Conservation (phyloP, 495 filamentous ascomycete species). For the Collariella sp. region DNA sequence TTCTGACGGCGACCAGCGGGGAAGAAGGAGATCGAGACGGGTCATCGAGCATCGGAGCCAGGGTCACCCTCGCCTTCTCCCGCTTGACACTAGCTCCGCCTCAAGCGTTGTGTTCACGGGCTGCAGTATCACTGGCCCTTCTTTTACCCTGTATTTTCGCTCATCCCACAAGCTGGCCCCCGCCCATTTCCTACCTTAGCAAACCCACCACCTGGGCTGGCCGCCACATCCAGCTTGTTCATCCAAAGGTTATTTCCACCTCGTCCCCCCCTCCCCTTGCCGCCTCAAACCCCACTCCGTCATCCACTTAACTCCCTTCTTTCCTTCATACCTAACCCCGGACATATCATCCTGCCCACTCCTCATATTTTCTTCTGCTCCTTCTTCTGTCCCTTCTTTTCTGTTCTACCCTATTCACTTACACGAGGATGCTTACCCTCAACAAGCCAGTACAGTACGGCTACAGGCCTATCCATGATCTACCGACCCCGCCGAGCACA, state of each 20-base stretch:
- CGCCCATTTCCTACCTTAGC: constrained; percentile 22
- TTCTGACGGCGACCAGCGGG: not conserved
- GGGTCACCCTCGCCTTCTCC: constrained; percentile 28
- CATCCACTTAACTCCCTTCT: constrained; percentile 5
- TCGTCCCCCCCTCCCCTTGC: constrained; percentile 16
- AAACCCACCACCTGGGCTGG: constrained; percentile 46
- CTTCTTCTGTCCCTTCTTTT: not conserved
- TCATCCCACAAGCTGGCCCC: constrained; percentile 20
- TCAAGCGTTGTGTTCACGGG: constrained; percentile 15
- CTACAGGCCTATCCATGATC: constrained; percentile 62
- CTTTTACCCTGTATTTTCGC: constrained; percentile 14
- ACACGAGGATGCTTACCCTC: constrained; percentile 56
- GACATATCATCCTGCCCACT: constrained; percentile 8
- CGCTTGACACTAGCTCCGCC: constrained; percentile 25
- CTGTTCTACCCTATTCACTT: constrained; percentile 6
- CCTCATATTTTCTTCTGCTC: constrained; percentile 10
- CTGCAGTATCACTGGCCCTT: not conserved
- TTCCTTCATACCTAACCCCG: no score
- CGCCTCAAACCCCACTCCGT: constrained; percentile 1
- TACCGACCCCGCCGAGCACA: constrained; percentile 52
- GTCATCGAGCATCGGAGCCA: constrained; percentile 22
- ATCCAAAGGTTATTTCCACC: constrained; percentile 43
- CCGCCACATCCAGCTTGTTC: constrained; percentile 44
- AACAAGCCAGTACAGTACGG: constrained; percentile 58
- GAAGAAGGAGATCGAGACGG: constrained; percentile 21